Conservation (phyloP, 257 asterid species). For the Leptodermis oblonga region DNA sequence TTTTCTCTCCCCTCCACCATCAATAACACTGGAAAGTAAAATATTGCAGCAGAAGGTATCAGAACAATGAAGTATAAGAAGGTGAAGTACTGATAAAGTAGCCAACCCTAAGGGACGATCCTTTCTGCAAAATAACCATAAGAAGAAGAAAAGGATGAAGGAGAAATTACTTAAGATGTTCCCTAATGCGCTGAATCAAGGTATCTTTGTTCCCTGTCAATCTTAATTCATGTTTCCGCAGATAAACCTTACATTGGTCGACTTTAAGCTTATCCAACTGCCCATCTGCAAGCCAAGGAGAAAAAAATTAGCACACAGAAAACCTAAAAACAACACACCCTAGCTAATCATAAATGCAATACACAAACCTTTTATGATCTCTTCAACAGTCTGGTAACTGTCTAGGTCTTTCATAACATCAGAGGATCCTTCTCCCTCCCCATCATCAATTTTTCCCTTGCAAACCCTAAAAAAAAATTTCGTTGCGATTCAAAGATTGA, state of each 20-base stretch:
- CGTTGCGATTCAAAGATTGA: neutral
- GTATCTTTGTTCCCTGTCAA: constrained; percentile 70
- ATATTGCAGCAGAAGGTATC: neutral
- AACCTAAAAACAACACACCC: neutral
- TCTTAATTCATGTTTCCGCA: constrained; percentile 77
- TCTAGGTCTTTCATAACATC: constrained; percentile 38
- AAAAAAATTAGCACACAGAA: neutral
- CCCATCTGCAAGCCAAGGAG: constrained; percentile 32
- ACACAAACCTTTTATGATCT: constrained; percentile 46
- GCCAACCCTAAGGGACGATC: neutral
- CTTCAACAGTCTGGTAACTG: constrained; percentile 40
- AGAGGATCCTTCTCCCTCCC: constrained; percentile 26
- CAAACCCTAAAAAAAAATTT: constrained; percentile 26
- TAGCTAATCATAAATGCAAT: neutral
- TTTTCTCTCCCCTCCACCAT: constrained; percentile 71
- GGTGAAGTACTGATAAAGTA: neutral
- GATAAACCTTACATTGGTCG: constrained; percentile 76
- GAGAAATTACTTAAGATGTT: constrained; percentile 58
- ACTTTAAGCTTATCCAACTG: constrained; percentile 58
- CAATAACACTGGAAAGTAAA: constrained; percentile 45
- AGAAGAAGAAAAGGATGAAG: neutral
- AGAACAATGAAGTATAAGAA: constrained; percentile 7
- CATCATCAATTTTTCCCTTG: constrained; percentile 23
- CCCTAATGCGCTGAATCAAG: constrained; percentile 63
- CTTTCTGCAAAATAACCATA: neutral